These are phyloP conservation scores for Gnomoniopsis smithogilvyi DNA, from an alignment of 2,329 filamentous ascomycete species.

Conservation along the genomic window DNA sequence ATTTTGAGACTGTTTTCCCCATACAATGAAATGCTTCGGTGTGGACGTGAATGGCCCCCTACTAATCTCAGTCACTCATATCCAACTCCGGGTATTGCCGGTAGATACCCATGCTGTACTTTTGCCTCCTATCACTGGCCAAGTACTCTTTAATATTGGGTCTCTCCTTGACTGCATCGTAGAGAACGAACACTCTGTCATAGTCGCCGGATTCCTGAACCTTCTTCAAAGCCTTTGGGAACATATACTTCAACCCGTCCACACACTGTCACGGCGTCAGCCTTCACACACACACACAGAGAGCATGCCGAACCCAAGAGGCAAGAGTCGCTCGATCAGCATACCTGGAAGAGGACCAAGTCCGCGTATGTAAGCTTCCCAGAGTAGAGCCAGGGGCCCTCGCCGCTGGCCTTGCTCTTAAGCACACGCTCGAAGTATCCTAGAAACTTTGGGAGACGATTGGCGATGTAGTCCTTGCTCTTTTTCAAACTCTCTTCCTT, in stretches of 20 bases:
- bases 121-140: slow-evolving; percentile 57
- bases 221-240: slow-evolving; percentile 62
- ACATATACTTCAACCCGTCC: slow-evolving; percentile 62
- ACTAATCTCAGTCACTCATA: slow-evolving; percentile 28
- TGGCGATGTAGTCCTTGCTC: slow-evolving; percentile 54
- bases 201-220: slow-evolving; percentile 56
- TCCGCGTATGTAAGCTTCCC: slow-evolving; percentile 68
- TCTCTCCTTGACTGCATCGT: slow-evolving; percentile 58
- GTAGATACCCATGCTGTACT: slow-evolving; percentile 65
- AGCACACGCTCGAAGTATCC: slow-evolving; percentile 68
- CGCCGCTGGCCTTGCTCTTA: slow-evolving; percentile 51
- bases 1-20: too few species aligned
- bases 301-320: neutral
- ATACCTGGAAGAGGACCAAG: slow-evolving; percentile 68
- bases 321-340: slow-evolving; percentile 11
- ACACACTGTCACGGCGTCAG: slow-evolving; percentile 35
- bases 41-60: neutral
- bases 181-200: slow-evolving; percentile 59
- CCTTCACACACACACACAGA: neutral
- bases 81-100: slow-evolving; percentile 74
- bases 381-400: slow-evolving; percentile 65
- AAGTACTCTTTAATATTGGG: slow-evolving; percentile 68
- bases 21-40: neutral
- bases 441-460: slow-evolving; percentile 69
- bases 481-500: slow-evolving; percentile 61